Evolutionary conservation across 768 basidiomycete species (phyloP), one percentile per base, ranked within the genome.

Genomic region (Steccherinum ochraceum): DNA sequence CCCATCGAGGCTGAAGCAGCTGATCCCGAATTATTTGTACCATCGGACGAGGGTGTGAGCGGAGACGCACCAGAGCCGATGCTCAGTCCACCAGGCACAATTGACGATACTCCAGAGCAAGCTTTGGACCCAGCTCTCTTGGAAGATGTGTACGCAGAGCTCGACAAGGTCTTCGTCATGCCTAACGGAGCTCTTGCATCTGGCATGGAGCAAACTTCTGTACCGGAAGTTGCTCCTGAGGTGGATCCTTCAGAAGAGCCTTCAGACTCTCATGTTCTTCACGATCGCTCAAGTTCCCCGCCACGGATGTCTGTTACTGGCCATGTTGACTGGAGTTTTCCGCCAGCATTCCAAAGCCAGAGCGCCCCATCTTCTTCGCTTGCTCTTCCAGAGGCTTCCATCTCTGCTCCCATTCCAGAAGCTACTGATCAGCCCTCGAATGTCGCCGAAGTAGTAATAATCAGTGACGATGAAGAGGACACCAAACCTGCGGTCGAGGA

Each of bases 271-370:
- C 27, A 24, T 40, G 40, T 24, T 10, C 21, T 53, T 16, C 52
- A 55, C 35, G 55, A 54, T 2, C 53, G 49, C 1, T 52, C 50
- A 1, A 24, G 44, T 5, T 56, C 52, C 2, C 54, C 58, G 2
- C 48, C 52, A 5, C 48, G 46, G 19, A 26, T 54, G 3, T 50
- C 53, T 7, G 46, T 58, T 24, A 52, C 35, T 12, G 50, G 48
- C 10, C 62, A 69, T 45, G 56, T 66, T 3, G 62, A 71, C 40
- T 71, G 70, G 70, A 67, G 65, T 51, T 61, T 58, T 50, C 69
- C 69, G 18, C 65, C 69, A 16, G 68, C 68, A 1, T 69, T 69
- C 48, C 51, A 62, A 4, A 65, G 64, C 3, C 57, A 45, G 58
- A 19, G 20, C 57, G 0, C 57, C 58, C 0, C 60, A 61, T 24